These are phyloP conservation scores for Pythium diclinum DNA, from an alignment of 352 stramenopile genomes.

Conservation along the genomic window DNA sequence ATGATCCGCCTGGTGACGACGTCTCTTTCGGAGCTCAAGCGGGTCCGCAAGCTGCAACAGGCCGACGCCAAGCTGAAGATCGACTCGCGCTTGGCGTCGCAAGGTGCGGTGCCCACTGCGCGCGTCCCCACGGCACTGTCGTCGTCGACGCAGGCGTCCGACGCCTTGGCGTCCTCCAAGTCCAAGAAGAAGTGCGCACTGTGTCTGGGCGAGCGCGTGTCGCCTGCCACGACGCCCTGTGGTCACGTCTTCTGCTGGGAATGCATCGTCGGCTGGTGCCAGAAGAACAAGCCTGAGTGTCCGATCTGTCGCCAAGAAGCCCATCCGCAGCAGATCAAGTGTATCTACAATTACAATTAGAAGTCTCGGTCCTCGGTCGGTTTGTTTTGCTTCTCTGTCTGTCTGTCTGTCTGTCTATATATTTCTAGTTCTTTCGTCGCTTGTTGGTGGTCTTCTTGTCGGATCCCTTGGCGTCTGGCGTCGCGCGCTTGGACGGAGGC, in stretches of 20 bases:
- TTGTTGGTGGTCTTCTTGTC: conserved; percentile 58
- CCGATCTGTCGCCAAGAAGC: conserved; percentile 85
- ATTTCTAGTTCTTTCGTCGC: conserved; percentile 31
- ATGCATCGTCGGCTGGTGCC: conserved; percentile 91
- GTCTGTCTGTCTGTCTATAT: background rate
- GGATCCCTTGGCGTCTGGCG: conserved; percentile 24
- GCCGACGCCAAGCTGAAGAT: conserved; percentile 47
- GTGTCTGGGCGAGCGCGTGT: conserved; percentile 75
- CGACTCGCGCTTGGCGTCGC: background rate
- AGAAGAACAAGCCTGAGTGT: conserved; percentile 90
- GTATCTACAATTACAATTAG: conserved; percentile 89
- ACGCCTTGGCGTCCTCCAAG: conserved; percentile 36
- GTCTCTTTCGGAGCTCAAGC: conserved; percentile 49
- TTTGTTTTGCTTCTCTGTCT: background rate
- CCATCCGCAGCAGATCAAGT: conserved; percentile 89
- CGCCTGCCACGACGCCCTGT: conserved; percentile 79
- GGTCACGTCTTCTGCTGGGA: conserved; percentile 93
- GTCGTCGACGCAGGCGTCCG: background rate
- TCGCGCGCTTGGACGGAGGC: conserved; percentile 13
- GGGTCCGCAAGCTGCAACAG: conserved; percentile 42
- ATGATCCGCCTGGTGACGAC: conserved; percentile 55
- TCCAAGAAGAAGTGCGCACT: conserved; percentile 76
- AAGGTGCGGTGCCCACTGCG: conserved; percentile 19
- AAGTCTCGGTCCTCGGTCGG: background rate
- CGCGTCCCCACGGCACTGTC: conserved; percentile 32